Evolutionary conservation across 106 monocot genomes (phyloP).

Genomic region (Xerophyta viscosa): DNA sequence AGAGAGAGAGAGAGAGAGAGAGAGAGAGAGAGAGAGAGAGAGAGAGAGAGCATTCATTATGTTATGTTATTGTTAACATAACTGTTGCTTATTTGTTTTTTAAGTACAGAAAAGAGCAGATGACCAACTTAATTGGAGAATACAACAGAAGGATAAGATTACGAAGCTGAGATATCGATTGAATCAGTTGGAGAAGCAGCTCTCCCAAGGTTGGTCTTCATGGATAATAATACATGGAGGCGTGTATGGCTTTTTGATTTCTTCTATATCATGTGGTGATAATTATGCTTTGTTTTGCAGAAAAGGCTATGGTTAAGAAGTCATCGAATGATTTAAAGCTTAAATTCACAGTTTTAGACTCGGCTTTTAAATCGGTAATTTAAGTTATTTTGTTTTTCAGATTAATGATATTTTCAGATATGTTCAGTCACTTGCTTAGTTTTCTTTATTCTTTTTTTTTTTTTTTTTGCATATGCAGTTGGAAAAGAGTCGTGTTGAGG

Average conservation of each 20-base stretch:
- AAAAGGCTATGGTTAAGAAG: constrained; percentile 35
- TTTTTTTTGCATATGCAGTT: constrained; percentile 27
- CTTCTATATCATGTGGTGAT: neutral
- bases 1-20: too few species aligned
- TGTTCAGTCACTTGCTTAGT: neutral
- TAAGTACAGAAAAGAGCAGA: constrained; percentile 38
- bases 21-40: too few species aligned
- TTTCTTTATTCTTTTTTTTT: neutral
- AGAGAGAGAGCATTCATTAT: too few species aligned
- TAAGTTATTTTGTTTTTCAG: neutral
- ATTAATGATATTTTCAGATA: neutral
- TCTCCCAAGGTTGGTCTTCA: constrained; percentile 41
- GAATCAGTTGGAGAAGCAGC: constrained; percentile 33
- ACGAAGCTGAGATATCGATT: constrained; percentile 36
- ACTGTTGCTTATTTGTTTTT: neutral
- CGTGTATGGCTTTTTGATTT: neutral
- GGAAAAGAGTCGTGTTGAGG: constrained; percentile 38
- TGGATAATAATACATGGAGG: constrained; percentile 9
- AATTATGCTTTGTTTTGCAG: constrained; percentile 22
- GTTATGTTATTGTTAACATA: neutral
- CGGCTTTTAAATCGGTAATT: constrained; percentile 35
- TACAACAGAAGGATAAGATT: constrained; percentile 37
- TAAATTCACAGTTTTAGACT: constrained; percentile 22
- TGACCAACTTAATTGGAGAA: constrained; percentile 46
- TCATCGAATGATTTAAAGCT: constrained; percentile 36